These are phyloP conservation scores for Nasturtium officinale DNA, from an alignment of 345 rosid species.

Conservation along the genomic window DNA sequence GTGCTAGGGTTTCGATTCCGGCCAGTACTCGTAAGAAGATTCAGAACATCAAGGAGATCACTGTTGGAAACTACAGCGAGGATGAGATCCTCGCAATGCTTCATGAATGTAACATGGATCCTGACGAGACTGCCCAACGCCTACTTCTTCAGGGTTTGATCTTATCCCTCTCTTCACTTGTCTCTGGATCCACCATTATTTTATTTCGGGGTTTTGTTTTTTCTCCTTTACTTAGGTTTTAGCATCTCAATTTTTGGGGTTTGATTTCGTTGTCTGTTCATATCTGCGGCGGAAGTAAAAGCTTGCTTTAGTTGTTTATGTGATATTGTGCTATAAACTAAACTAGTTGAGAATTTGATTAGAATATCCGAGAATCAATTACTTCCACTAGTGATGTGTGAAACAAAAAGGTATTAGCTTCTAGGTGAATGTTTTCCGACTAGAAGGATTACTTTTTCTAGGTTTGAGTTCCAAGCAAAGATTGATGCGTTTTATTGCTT, in stretches of 20 bases:
- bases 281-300: neutral
- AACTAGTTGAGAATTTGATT: slow-evolving; percentile 1
- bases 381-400: slow-evolving; percentile 30
- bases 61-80: slow-evolving; percentile 70
- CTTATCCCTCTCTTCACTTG: slow-evolving; percentile 8
- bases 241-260: slow-evolving; percentile 5
- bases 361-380: slow-evolving; percentile 36
- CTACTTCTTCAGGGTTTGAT: slow-evolving; percentile 66
- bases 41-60: slow-evolving; percentile 77
- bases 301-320: neutral
- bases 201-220: slow-evolving; percentile 23
- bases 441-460: slow-evolving; percentile 4
- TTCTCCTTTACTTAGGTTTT: slow-evolving; percentile 34
- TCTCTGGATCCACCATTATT: slow-evolving; percentile 36
- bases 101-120: slow-evolving; percentile 89
- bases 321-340: slow-evolving; percentile 10
- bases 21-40: slow-evolving; percentile 62
- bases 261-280: slow-evolving; percentile 4
- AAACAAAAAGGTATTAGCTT: slow-evolving; percentile 25
- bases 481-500: slow-evolving; percentile 21
- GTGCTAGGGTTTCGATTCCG: slow-evolving; percentile 76
- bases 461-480: slow-evolving; percentile 15
- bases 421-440: slow-evolving; percentile 8
- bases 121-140: slow-evolving; percentile 78
- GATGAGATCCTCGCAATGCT: slow-evolving; percentile 97